These are phyloP conservation scores for Plenodomus biglobosus DNA, from an alignment of 2,329 filamentous ascomycete genomes.

Conservation along the genomic window DNA sequence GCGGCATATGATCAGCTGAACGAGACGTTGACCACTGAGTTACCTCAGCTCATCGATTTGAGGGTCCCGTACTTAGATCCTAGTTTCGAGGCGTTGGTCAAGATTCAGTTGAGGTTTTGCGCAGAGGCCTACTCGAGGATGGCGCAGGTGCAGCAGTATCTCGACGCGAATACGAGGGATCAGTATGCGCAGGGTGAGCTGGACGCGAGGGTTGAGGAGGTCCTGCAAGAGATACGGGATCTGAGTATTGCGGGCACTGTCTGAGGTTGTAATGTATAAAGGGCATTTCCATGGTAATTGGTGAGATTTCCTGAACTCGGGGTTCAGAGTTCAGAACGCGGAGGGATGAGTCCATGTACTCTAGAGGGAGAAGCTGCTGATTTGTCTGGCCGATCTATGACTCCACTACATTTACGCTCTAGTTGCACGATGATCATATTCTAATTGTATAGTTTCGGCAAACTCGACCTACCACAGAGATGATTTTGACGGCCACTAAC, in stretches of 20 bases:
- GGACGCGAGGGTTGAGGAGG: constrained; percentile 89
- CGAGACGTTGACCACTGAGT: constrained; percentile 87
- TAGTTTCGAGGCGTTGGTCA: constrained; percentile 95
- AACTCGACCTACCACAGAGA: too few species aligned
- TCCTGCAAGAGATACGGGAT: constrained; percentile 94
- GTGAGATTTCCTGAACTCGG: too few species aligned
- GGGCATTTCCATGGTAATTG: background rate
- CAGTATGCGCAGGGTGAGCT: constrained; percentile 93
- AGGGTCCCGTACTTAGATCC: constrained; percentile 97
- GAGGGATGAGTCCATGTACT: too few species aligned
- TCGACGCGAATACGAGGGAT: constrained; percentile 92
- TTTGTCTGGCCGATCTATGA: too few species aligned
- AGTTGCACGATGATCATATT: too few species aligned
- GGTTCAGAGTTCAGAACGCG: too few species aligned
- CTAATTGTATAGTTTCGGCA: too few species aligned
- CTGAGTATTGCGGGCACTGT: constrained; percentile 85
- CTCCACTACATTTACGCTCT: too few species aligned
- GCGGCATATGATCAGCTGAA: constrained; percentile 95
- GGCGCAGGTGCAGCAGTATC: constrained; percentile 98
- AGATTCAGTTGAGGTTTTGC: constrained; percentile 97
- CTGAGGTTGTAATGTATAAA: constrained; percentile 9
- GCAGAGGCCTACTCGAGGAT: constrained; percentile 96
- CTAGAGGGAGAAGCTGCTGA: too few species aligned
- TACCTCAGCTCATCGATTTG: constrained; percentile 94
- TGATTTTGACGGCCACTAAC: too few species aligned